Percentiles rank a stretch among this genome's conserved stretches.
These are phyloP conservation scores for Neltuma alba DNA, from an alignment of 306 rosid genomes.

Conservation along the genomic window DNA sequence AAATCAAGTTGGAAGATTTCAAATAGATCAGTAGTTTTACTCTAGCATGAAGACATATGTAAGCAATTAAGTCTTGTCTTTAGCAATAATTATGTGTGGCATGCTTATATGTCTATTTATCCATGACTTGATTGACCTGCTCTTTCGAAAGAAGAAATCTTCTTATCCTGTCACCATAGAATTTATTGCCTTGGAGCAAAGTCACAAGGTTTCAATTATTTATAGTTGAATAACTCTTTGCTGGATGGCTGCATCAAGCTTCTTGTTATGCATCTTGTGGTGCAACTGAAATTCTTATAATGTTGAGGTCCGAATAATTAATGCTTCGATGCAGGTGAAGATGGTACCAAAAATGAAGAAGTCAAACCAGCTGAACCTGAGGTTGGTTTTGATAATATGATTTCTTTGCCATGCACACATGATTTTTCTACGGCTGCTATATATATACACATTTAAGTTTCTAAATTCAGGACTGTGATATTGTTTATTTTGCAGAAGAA, in stretches of 20 bases:
- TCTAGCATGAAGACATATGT: background rate
- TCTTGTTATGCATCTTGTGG: background rate
- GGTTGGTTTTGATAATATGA: constrained; percentile 39
- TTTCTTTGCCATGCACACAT: constrained; percentile 12
- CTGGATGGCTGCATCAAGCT: constrained; percentile 28
- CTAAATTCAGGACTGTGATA: constrained; percentile 1
- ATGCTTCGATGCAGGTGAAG: constrained; percentile 71
- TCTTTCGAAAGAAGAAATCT: background rate
- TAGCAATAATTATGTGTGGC: background rate
- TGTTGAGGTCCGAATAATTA: background rate
- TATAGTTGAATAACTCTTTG: constrained; percentile 5
- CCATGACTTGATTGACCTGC: background rate
- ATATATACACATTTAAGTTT: too few relatives aligned
- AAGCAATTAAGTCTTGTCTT: background rate
- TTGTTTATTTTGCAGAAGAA: constrained; percentile 54
- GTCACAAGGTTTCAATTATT: constrained; percentile 14
- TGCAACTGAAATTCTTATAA: constrained; percentile 13
- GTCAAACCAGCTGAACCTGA: constrained; percentile 71
- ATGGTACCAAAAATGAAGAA: constrained; percentile 71
- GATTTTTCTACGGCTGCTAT: constrained; percentile 23
- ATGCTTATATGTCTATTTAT: too few relatives aligned
- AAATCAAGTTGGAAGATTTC: constrained; percentile 20
- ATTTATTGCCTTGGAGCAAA: constrained; percentile 1
- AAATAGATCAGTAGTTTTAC: background rate
- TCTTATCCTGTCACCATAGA: background rate